phyloP scores from a whole-genome alignment of 202 grass and related monocot genomes.

The Dendrocalamus latiflorus region DNA sequence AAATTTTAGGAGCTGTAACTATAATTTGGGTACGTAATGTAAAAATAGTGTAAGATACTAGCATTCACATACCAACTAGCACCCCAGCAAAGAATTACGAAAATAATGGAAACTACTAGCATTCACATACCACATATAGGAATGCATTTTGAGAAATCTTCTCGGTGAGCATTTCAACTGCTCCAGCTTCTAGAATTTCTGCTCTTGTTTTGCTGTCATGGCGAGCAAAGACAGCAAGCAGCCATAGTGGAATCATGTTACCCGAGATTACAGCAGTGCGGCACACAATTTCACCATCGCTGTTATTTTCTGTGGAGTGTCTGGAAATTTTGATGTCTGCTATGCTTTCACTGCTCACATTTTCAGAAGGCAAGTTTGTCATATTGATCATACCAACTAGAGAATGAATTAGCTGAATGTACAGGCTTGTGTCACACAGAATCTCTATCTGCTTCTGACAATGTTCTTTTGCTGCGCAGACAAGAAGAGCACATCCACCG shows the following conservation, averaged over 20 bases:
- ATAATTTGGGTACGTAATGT: neutral
- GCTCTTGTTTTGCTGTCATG: conserved; percentile 65
- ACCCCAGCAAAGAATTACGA: neutral
- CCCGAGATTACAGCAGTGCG: conserved; percentile 74
- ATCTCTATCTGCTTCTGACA: conserved; percentile 76
- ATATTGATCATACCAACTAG: conserved; percentile 87
- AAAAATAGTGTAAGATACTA: conserved; percentile 22
- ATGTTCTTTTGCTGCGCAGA: conserved; percentile 81
- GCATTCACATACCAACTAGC: conserved; percentile 1
- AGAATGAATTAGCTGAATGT: conserved; percentile 72
- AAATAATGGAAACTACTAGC: conserved; percentile 3
- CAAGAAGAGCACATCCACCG: conserved; percentile 85
- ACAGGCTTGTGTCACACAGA: conserved; percentile 66
- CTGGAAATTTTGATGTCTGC: conserved; percentile 86
- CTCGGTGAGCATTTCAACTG: conserved; percentile 76
- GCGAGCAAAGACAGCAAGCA: conserved; percentile 82
- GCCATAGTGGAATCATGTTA: conserved; percentile 94
- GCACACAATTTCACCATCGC: conserved; percentile 50
- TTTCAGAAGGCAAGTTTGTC: conserved; percentile 53
- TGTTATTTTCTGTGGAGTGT: conserved; percentile 57
- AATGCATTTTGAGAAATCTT: conserved; percentile 95
- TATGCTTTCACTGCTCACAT: conserved; percentile 54
- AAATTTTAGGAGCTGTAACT: neutral
- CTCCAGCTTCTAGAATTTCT: conserved; percentile 81
- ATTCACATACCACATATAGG: conserved; percentile 63